These are phyloP conservation scores for Botrytis elliptica DNA, from an alignment of 2,329 filamentous ascomycete species.

Conservation along the genomic window DNA sequence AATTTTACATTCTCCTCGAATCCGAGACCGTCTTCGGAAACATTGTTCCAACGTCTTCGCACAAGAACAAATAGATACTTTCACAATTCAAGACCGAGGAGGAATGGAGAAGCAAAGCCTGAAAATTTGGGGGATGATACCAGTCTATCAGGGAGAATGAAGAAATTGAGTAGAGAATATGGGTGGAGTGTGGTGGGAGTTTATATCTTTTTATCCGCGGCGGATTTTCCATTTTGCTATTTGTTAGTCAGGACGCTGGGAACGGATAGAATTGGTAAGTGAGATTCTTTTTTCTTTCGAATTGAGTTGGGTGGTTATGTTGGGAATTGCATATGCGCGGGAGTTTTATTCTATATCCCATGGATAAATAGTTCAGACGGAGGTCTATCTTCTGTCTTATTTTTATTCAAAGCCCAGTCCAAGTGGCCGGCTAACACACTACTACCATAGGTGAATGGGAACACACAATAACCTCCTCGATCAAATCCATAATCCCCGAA, in stretches of 20 bases:
- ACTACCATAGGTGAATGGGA: conserved; percentile 55
- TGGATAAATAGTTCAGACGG: background rate
- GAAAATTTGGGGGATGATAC: conserved; percentile 27
- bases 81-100: conserved; percentile 28
- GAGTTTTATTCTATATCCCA: conserved; percentile 14
- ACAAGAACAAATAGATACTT: conserved; percentile 29
- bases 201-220: conserved; percentile 75
- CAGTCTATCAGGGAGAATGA: conserved; percentile 49
- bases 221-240: conserved; percentile 97
- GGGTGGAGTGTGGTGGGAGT: conserved; percentile 93
- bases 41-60: conserved; percentile 31
- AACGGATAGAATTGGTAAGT: conserved; percentile 77
- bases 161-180: conserved; percentile 85
- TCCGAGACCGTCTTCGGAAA: conserved; percentile 6
- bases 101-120: conserved; percentile 23
- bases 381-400: background rate
- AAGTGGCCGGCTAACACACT: background rate
- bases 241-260: conserved; percentile 79
- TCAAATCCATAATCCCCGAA: conserved; percentile 60
- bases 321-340: background rate
- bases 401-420: too few species aligned
- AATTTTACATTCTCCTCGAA: conserved; percentile 19
- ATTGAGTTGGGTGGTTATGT: too few species aligned
- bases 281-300: background rate
- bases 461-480: conserved; percentile 61